phyloP scores from a whole-genome alignment of 192 early-diverging fungal genomes.

The Coemansia reversa region DNA sequence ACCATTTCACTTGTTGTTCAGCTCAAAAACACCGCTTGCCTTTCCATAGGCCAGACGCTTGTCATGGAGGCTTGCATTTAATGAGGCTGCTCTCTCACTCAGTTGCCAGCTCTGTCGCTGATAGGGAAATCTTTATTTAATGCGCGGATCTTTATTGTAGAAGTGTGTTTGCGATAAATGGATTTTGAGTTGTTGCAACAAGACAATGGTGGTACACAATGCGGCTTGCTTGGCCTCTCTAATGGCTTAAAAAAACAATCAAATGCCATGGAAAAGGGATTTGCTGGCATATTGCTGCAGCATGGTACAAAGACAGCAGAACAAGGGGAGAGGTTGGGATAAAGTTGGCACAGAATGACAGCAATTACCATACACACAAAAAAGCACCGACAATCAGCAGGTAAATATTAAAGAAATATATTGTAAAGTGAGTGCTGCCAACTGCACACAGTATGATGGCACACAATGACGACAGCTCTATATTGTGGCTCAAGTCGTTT shows the following conservation, averaged over 20 bases:
- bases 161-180: background rate
- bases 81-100: background rate
- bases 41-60: background rate
- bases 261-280: background rate
- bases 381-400: background rate
- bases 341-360: background rate
- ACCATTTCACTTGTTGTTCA: background rate
- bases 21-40: background rate
- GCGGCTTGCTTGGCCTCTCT: background rate
- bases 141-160: background rate
- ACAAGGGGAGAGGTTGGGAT: background rate
- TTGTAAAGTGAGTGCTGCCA: background rate
- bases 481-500: background rate
- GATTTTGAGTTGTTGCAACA: background rate
- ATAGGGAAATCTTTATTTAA: background rate
- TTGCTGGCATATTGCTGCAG: conserved; percentile 3
- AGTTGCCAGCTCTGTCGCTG: background rate
- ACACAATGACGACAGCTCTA: background rate
- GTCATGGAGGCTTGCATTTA: background rate
- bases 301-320: background rate
- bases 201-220: background rate
- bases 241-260: background rate
- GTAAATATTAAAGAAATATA: background rate
- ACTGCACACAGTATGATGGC: background rate
- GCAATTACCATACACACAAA: conserved; percentile 7